These are phyloP conservation scores for Pleurostoma richardsiae DNA, from an alignment of 2,329 filamentous ascomycete species.

Conservation along the genomic window DNA sequence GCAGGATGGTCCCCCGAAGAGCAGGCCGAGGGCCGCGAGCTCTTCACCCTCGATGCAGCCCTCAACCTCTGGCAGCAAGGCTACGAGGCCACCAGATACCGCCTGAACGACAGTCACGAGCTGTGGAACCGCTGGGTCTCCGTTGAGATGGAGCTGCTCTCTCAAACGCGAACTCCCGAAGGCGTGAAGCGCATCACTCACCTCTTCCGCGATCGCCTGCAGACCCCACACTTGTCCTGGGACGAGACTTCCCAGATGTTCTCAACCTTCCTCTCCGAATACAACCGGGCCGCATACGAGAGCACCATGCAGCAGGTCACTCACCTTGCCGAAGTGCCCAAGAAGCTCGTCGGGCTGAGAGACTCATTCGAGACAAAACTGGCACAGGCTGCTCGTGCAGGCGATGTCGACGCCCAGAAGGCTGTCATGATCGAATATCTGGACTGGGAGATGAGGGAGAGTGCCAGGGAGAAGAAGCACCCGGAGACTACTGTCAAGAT, in stretches of 20 bases:
- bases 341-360: constrained; percentile 57
- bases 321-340: constrained; percentile 56
- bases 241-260: constrained; percentile 70
- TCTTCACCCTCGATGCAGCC: constrained; percentile 65
- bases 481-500: constrained; percentile 41
- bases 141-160: constrained; percentile 64
- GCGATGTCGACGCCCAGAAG: constrained; percentile 51
- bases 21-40: constrained; percentile 60
- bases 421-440: constrained; percentile 63
- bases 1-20: constrained; percentile 62
- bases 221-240: constrained; percentile 70
- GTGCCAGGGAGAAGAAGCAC: constrained; percentile 47
- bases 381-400: constrained; percentile 49
- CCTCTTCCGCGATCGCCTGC: constrained; percentile 65
- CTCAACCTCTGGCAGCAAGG: constrained; percentile 68
- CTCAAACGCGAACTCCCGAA: constrained; percentile 46
- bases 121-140: constrained; percentile 78
- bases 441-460: constrained; percentile 72
- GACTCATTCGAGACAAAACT: constrained; percentile 66
- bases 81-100: constrained; percentile 66
- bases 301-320: constrained; percentile 66
- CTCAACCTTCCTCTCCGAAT: constrained; percentile 68
- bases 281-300: constrained; percentile 68
- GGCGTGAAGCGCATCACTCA: constrained; percentile 61
- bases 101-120: constrained; percentile 69